Percentiles rank a stretch among this genome's conserved stretches.
phyloP scores from a whole-genome alignment of 129 eudicot genomes.

The Glebionis coronaria region DNA sequence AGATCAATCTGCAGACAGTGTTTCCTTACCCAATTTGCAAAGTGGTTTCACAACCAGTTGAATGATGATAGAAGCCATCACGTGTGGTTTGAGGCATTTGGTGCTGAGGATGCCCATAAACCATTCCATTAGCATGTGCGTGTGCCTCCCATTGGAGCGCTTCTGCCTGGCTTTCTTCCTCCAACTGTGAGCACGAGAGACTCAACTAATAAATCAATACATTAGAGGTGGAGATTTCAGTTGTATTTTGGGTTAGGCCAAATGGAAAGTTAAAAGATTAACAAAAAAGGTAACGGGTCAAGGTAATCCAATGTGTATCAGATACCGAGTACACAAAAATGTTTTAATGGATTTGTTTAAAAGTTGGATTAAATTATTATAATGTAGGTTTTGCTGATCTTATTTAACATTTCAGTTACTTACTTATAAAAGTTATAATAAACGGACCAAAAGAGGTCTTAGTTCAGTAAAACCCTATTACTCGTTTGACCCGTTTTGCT shows the following conservation, averaged over 20 bases:
- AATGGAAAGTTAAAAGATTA: background rate
- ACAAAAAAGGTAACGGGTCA: background rate
- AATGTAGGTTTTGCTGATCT: background rate
- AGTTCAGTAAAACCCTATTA: background rate
- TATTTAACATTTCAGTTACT: background rate
- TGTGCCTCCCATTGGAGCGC: conserved; percentile 46
- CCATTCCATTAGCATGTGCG: conserved; percentile 29
- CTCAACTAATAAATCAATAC: background rate
- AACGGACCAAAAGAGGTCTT: too few relatives aligned
- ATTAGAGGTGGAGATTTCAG: background rate
- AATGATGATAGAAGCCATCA: conserved; percentile 33
- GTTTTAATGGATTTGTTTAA: background rate
- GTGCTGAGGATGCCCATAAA: conserved; percentile 36
- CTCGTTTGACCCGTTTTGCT: background rate
- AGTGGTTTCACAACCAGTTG: conserved; percentile 44
- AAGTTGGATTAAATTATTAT: background rate
- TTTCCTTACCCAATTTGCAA: conserved; percentile 44
- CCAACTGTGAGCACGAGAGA: conserved; percentile 26
- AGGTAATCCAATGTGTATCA: background rate
- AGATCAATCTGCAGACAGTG: conserved; percentile 9
- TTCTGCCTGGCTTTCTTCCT: conserved; percentile 39
- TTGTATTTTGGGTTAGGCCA: background rate
- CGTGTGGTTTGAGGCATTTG: conserved; percentile 34
- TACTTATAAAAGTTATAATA: background rate
- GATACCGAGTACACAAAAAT: background rate